Evolutionary conservation across 129 eudicot genomes (phyloP).

Genomic region (Sambucus nigra): DNA sequence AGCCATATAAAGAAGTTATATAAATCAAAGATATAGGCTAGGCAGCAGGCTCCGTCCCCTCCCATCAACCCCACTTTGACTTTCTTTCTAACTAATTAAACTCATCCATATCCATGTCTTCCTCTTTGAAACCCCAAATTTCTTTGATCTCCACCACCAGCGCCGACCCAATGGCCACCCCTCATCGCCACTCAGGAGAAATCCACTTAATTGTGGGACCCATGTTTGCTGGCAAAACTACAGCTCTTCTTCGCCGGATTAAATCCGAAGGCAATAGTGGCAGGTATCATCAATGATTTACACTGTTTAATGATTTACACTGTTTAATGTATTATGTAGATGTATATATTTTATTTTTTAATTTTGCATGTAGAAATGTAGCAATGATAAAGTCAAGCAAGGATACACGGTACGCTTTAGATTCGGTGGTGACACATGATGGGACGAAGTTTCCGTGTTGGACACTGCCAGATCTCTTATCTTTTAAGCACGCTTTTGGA

Average conservation of each 20-base stretch:
- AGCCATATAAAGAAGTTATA: background rate
- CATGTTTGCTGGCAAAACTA: conserved; percentile 93
- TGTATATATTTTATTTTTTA: background rate
- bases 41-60: too few species aligned
- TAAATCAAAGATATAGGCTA: background rate
- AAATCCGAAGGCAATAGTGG: conserved; percentile 51
- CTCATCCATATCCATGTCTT: conserved; percentile 21
- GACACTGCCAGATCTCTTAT: conserved; percentile 59
- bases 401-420: conserved; percentile 66
- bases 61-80: background rate
- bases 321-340: background rate
- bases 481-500: conserved; percentile 58
- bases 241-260: conserved; percentile 87
- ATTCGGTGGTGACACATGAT: conserved; percentile 88
- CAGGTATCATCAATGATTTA: conserved; percentile 33
- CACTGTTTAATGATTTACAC: background rate
- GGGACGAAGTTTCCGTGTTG: conserved; percentile 82
- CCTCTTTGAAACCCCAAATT: conserved; percentile 10
- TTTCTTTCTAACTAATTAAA: conserved; percentile 5
- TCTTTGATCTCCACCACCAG: background rate
- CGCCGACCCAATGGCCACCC: conserved; percentile 10
- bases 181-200: conserved; percentile 38
- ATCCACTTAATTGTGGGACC: conserved; percentile 89
- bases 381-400: conserved; percentile 88
- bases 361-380: conserved; percentile 40